Evolutionary conservation across 768 basidiomycete genomes (phyloP).

Genomic region (Boletales sp.): DNA sequence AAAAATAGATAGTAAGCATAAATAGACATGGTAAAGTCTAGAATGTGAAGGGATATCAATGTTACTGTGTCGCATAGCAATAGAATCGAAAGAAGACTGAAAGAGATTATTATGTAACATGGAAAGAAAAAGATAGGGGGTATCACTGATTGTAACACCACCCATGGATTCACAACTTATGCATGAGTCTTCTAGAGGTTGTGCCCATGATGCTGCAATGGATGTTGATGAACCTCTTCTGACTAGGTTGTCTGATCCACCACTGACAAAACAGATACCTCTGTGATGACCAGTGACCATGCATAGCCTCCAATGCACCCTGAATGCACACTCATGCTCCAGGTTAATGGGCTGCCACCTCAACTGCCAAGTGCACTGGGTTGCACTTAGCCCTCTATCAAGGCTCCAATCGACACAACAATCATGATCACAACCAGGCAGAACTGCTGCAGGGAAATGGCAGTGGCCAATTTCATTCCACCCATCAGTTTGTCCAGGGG

Average conservation of each 20-base stretch:
- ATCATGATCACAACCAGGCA: constrained; percentile 19
- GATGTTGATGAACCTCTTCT: too few relatives aligned
- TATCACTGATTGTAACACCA: too few relatives aligned
- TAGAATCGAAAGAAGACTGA: too few relatives aligned
- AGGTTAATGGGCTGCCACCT: constrained; percentile 27
- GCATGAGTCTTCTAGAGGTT: constrained; percentile 19
- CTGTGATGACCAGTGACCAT: constrained; percentile 14
- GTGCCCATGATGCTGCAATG: constrained; percentile 19
- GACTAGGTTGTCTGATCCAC: constrained; percentile 19
- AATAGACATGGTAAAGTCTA: too few relatives aligned
- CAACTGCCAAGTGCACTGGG: constrained; percentile 19
- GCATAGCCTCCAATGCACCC: constrained; percentile 25
- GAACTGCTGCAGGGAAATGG: constrained; percentile 17
- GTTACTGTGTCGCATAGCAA: too few relatives aligned
- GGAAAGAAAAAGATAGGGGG: too few relatives aligned
- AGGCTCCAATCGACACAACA: constrained; percentile 16
- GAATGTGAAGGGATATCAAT: too few relatives aligned
- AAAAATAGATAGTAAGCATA: too few relatives aligned
- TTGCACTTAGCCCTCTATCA: constrained; percentile 10
- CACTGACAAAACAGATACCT: constrained; percentile 12
- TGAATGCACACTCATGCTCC: constrained; percentile 29
- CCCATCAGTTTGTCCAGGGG: too few relatives aligned
- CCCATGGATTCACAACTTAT: constrained; percentile 12
- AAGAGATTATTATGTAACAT: too few relatives aligned
- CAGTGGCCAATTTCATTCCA: constrained; percentile 1